phyloP scores from a whole-genome alignment of 164 flowering plant species.

The Magnolia officinalis region DNA sequence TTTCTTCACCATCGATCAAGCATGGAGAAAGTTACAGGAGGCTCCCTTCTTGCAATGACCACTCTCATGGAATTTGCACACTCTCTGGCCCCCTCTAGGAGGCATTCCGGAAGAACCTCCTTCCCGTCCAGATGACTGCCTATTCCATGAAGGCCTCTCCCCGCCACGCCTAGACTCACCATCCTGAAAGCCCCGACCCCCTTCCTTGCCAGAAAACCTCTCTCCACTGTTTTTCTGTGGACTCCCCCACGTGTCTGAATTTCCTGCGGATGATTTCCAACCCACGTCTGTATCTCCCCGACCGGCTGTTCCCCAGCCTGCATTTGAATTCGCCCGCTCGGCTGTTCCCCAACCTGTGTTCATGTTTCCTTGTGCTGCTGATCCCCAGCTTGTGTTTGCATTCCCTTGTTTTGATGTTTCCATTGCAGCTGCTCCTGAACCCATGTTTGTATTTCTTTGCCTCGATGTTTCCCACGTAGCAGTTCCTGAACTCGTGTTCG shows the following conservation, averaged over 20 bases:
- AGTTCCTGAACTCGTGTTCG: constrained; percentile 10
- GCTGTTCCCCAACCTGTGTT: constrained; percentile 22
- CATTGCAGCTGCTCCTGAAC: constrained; percentile 18
- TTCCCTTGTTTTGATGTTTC: constrained; percentile 32
- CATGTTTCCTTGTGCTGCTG: constrained; percentile 20
- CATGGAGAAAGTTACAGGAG: constrained; percentile 50
- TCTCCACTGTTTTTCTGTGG: background rate
- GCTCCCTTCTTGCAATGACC: constrained; percentile 74
- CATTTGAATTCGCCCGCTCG: constrained; percentile 16
- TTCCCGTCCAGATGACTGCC: constrained; percentile 18
- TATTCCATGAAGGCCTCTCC: constrained; percentile 35
- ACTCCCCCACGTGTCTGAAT: constrained; percentile 27
- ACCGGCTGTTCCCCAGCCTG: constrained; percentile 22
- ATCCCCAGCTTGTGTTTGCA: constrained; percentile 46
- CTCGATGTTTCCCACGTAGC: background rate
- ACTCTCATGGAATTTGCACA: constrained; percentile 48
- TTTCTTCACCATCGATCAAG: background rate
- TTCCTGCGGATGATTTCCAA: constrained; percentile 12
- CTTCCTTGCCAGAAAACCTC: constrained; percentile 27
- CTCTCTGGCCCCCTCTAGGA: constrained; percentile 34
- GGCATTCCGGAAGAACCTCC: constrained; percentile 33
- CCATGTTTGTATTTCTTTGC: constrained; percentile 20
- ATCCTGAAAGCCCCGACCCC: constrained; percentile 29
- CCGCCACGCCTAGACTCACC: constrained; percentile 37
- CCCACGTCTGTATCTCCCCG: background rate